phyloP scores from a whole-genome alignment of 306 rosid species.

The Inga leiocalycina region DNA sequence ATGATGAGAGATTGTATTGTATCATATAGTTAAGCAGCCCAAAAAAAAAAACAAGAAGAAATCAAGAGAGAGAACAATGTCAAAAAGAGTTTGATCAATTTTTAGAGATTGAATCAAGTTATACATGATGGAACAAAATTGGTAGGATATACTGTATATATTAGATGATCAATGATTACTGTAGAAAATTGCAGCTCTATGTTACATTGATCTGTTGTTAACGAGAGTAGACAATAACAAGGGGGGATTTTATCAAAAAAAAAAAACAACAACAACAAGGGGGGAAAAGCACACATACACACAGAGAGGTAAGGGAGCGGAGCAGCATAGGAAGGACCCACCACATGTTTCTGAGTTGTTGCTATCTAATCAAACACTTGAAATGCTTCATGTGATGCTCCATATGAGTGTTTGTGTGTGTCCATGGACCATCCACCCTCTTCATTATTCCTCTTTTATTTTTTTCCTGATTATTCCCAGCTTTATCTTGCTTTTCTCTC shows the following conservation, averaged over 20 bases:
- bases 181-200: neutral
- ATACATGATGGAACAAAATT: neutral
- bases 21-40: neutral
- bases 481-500: neutral
- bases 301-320: neutral
- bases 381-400: neutral
- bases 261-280: too few species aligned
- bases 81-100: neutral
- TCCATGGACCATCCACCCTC: neutral
- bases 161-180: neutral
- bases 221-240: too few species aligned
- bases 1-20: neutral
- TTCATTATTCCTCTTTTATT: neutral
- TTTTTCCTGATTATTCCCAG: neutral
- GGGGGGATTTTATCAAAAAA: too few species aligned
- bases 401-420: neutral
- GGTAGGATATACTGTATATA: neutral
- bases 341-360: slow-evolving; percentile 12
- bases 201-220: neutral
- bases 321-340: neutral
- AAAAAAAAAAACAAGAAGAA: neutral
- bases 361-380: neutral
- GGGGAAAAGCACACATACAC: too few species aligned
- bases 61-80: neutral
- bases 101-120: neutral